These are phyloP conservation scores for Lentinula detonsa DNA, from an alignment of 768 basidiomycete species.

Conservation along the genomic window DNA sequence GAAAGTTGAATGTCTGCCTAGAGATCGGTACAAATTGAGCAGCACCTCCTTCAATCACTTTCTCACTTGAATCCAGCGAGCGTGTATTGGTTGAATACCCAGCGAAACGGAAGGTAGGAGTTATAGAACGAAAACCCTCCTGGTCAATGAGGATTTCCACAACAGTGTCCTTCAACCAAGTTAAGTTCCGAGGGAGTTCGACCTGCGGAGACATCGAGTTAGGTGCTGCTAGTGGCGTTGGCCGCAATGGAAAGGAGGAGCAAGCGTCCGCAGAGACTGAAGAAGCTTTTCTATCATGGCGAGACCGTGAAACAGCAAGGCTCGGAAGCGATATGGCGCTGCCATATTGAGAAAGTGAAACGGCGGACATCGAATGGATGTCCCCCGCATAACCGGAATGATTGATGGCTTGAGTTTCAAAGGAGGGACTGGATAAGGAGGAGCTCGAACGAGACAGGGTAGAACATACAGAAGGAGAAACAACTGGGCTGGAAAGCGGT, in stretches of 20 bases:
- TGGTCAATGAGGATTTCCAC: conserved; percentile 77
- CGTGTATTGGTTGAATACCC: conserved; percentile 35
- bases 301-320: conserved; percentile 6
- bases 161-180: conserved; percentile 47
- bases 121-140: conserved; percentile 69
- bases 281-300: conserved; percentile 9
- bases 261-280: conserved; percentile 3
- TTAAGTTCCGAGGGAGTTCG: conserved; percentile 30
- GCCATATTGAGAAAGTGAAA: conserved; percentile 8
- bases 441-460: conserved; percentile 5
- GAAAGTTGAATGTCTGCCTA: conserved; percentile 60
- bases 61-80: conserved; percentile 19
- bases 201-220: conserved; percentile 6
- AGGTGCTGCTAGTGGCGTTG: conserved; percentile 6
- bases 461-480: conserved; percentile 19
- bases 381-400: background rate
- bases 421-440: background rate
- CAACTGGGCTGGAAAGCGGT: conserved; percentile 12
- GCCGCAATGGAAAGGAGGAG: background rate
- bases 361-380: background rate
- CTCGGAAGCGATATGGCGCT: conserved; percentile 3
- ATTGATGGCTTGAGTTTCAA: background rate
- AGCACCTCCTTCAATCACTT: conserved; percentile 35
- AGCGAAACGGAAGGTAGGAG: conserved; percentile 53
- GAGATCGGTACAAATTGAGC: conserved; percentile 61